phyloP scores from a whole-genome alignment of 2,329 filamentous ascomycete species.

The Paraphoma sp. region DNA sequence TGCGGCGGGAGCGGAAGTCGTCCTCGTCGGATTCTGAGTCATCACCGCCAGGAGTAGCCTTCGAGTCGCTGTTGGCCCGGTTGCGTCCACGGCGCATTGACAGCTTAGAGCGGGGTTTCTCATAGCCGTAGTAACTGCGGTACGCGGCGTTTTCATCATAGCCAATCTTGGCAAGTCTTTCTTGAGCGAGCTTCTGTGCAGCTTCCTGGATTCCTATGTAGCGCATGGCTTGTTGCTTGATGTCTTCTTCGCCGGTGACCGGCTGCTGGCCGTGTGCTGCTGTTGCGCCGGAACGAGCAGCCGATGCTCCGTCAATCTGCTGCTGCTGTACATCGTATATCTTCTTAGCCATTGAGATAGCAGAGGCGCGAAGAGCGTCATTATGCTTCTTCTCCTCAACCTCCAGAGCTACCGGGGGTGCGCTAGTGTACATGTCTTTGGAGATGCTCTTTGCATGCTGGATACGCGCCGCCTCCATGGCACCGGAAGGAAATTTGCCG shows the following conservation, averaged over 20 bases:
- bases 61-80: slow-evolving; percentile 72
- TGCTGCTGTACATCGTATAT: slow-evolving; percentile 79
- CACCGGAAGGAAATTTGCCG: slow-evolving; percentile 54
- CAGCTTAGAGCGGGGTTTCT: slow-evolving; percentile 58
- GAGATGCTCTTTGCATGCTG: slow-evolving; percentile 73
- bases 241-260: slow-evolving; percentile 48
- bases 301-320: slow-evolving; percentile 57
- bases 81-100: slow-evolving; percentile 61
- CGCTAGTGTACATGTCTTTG: slow-evolving; percentile 78
- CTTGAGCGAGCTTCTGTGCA: slow-evolving; percentile 84
- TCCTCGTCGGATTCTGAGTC: slow-evolving; percentile 58
- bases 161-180: slow-evolving; percentile 81
- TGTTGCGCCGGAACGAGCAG: slow-evolving; percentile 45
- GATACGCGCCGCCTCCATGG: slow-evolving; percentile 67
- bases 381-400: slow-evolving; percentile 75
- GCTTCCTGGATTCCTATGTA: slow-evolving; percentile 79
- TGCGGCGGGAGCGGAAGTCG: slow-evolving; percentile 72
- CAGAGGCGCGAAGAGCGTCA: slow-evolving; percentile 79
- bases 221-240: slow-evolving; percentile 60
- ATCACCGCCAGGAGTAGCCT: slow-evolving; percentile 39
- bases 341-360: slow-evolving; percentile 85
- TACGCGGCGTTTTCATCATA: slow-evolving; percentile 71
- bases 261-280: slow-evolving; percentile 37
- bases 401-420: slow-evolving; percentile 74
- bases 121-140: slow-evolving; percentile 77